Base-by-base conservation (phyloP, 495 filamentous ascomycete species). In the Aspergillus biplanus region DNA sequence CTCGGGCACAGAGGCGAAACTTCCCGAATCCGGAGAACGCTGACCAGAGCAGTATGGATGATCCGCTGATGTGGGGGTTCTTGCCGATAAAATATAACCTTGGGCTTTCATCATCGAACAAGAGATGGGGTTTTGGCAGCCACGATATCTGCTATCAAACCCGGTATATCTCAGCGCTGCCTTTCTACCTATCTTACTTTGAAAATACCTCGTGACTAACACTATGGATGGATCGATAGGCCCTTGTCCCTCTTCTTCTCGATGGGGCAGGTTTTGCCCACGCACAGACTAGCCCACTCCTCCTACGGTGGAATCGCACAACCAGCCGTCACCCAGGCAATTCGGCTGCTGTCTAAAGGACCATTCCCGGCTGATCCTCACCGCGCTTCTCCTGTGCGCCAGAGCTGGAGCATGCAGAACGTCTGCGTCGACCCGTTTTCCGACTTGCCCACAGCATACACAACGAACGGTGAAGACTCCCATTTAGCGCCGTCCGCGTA, bases 51-150 rank as follows among this genome's bases (percentile, higher is more conserved):
- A 98, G 94, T 50, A 80, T 97, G 68, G 95, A 99, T 77, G 95
- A 99, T 80, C 95, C 95, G 8, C 73, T 97, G 49, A 85, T 97
- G 56, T 99, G 93, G 92, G 94, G 93, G 39, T 80, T 91, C 15
- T 81, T 99, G 7, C 95, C 95, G 5, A 72, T 88, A 27, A 77
- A 82, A 47, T 90, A 93, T 65, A 74, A 83, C 56, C 86, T 90
- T 66, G 82, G 87, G 52, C 87, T 75, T 39, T 56, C 64, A 1
- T 68, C 89, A 1, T 84, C 82, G 67, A 92, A 92, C 70, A 85
- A 90, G 65, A 83, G 95, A 68, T 97, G 94, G 92, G 85, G 85
- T 5, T 81, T 97, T 52, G 95, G 90, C 16, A 94, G 92, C 66
- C 90, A 96, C 75, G 95, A 99, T 77, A 92, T 99, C 56, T 96